Evolutionary conservation across 257 asterid genomes (phyloP).

Genomic region (Ilex asprella): DNA sequence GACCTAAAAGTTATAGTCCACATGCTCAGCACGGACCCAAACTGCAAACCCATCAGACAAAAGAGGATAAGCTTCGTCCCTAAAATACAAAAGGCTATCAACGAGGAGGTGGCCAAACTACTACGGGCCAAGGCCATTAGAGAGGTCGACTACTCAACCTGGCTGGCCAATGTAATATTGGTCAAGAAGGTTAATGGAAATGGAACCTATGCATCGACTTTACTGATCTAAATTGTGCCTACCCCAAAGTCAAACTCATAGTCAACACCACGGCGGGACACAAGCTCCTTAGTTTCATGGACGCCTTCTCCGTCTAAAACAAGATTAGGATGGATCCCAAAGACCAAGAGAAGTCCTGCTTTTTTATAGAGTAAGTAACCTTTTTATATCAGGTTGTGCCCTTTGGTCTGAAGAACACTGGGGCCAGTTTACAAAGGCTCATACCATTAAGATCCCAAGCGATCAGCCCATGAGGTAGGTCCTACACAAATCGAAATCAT

Average conservation of each 20-base stretch:
- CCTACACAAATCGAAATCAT: too few relatives aligned
- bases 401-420: background rate
- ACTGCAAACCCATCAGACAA: background rate
- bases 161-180: background rate
- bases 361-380: background rate
- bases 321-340: background rate
- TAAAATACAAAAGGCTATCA: too few relatives aligned
- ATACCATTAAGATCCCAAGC: too few relatives aligned
- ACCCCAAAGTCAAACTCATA: background rate
- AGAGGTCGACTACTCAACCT: too few relatives aligned
- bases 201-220: background rate
- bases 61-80: background rate
- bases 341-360: background rate
- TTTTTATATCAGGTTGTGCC: background rate
- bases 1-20: background rate
- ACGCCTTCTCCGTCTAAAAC: background rate
- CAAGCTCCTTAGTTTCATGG: background rate
- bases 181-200: background rate
- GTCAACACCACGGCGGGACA: background rate
- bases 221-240: background rate
- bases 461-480: too few relatives aligned
- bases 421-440: too few relatives aligned
- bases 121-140: too few relatives aligned
- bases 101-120: background rate
- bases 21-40: too few relatives aligned